Percentiles rank a stretch among this genome's conserved stretches.
phyloP scores from a whole-genome alignment of 2,329 filamentous ascomycete genomes.

The Epicoccum sorghinum region DNA sequence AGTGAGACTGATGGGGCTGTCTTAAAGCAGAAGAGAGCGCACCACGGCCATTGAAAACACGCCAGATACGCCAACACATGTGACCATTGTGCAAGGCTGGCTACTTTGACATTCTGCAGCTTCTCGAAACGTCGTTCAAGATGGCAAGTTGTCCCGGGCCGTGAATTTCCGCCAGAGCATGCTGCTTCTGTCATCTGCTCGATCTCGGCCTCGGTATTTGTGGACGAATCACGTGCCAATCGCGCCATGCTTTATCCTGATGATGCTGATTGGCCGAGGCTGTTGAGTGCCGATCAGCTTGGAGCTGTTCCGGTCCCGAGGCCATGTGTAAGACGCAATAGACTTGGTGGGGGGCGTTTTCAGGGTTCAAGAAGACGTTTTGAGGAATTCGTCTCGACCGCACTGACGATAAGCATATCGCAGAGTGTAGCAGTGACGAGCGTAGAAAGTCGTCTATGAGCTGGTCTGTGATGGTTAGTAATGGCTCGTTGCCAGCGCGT shows the following conservation, averaged over 20 bases:
- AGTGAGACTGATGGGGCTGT: not conserved
- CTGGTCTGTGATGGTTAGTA: not conserved
- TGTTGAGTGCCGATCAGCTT: slow-evolving; percentile 8
- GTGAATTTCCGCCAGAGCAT: slow-evolving; percentile 2
- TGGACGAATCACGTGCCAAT: slow-evolving; percentile 7
- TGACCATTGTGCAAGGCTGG: not conserved
- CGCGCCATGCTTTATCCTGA: not conserved
- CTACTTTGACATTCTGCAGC: not conserved
- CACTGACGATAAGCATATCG: not conserved
- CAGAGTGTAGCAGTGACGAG: not conserved
- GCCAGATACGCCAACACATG: slow-evolving; percentile 3
- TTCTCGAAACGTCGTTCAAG: slow-evolving; percentile 6
- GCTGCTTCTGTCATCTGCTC: slow-evolving; percentile 13
- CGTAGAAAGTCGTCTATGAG: not conserved
- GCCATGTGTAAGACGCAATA: slow-evolving; percentile 13
- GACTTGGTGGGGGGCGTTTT: slow-evolving; percentile 9
- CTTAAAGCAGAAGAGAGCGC: not conserved
- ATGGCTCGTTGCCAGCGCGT: slow-evolving; percentile 1
- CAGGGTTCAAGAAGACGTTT: not conserved
- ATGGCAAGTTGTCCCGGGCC: slow-evolving; percentile 2
- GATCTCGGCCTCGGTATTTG: slow-evolving; percentile 17
- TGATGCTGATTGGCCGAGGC: slow-evolving; percentile 4
- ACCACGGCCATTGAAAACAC: not conserved
- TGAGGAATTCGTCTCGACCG: not conserved
- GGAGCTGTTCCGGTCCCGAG: slow-evolving; percentile 18